Conservation (phyloP, 176 grass and related monocot genomes). For the Musa beccarii region DNA sequence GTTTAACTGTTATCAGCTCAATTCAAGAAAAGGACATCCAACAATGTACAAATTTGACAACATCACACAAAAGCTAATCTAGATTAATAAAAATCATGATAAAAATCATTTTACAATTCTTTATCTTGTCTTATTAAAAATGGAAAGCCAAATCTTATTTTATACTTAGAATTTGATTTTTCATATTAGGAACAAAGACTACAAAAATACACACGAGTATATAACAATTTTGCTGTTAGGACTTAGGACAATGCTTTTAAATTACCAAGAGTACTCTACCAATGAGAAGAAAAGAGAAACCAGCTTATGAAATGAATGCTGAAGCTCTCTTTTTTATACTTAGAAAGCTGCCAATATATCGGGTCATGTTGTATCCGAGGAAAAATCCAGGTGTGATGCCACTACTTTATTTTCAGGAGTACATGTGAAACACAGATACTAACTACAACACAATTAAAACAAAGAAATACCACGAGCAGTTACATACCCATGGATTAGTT, state of each 20-base stretch:
- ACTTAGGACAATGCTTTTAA: too few relatives aligned
- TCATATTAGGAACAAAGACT: too few relatives aligned
- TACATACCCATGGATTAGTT: conserved; percentile 85
- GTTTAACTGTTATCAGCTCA: background rate
- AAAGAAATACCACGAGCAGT: background rate
- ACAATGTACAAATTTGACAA: background rate
- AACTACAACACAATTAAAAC: background rate
- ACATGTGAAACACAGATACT: background rate
- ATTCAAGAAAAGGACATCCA: background rate
- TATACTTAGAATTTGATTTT: too few relatives aligned
- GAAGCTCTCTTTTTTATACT: background rate
- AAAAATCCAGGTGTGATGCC: background rate
- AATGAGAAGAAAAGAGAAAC: too few relatives aligned
- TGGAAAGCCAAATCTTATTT: too few relatives aligned
- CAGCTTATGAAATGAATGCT: too few relatives aligned
- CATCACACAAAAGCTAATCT: background rate
- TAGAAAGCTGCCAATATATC: background rate
- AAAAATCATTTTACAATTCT: too few relatives aligned
- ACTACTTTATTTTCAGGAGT: background rate
- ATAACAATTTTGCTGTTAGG: too few relatives aligned
- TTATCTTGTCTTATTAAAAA: too few relatives aligned
- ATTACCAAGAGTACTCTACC: too few relatives aligned
- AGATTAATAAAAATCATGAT: background rate
- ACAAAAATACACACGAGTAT: too few relatives aligned
- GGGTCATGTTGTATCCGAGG: background rate